Evolutionary conservation across 305 asterid species (phyloP), one percentile per base, ranked within the genome.

Genomic region (Rubia balearica): DNA sequence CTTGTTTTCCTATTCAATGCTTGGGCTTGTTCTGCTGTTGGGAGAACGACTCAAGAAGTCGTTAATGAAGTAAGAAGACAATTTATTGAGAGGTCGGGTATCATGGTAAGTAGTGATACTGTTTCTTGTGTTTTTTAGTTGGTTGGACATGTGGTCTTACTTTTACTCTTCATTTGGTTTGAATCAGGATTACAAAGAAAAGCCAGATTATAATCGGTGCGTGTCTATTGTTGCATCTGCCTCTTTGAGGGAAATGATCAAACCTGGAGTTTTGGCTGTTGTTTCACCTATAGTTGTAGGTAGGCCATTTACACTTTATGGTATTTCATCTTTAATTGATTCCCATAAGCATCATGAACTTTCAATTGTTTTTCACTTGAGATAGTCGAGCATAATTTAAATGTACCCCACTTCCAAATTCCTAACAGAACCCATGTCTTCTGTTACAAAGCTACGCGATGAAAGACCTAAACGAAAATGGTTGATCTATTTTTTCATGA

Each of bases 21-120:
- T 68, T 94, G 99, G 99, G 99, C 98, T 71, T 94, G 98, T 83
- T 70, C 98, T 71, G 99, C 98, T 49, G 99, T 94, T 77, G 99
- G 98, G 60, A 85, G 99, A 83, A 95, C 80, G 72, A 98, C 99
- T 74, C 99, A 95, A 77, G 99, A 95, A 80, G 98, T 95, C 73
- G 99, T 92, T 67, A 95, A 85, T 81, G 99, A 95, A 95, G 99
- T 95, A 66, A 82, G 98, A 83, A 90, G 97, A 69, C 99, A 95
- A 81, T 95, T 95, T 83, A 88, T 95, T 70, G 98, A 95, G 92
- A 89, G 98, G 85, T 98, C 99, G 7, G 98, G 99, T 60, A 95
- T 95, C 80, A 95, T 95, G 99, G 99, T 95, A 70, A 40, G 95
- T 84, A 70, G 36, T 76, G 65, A 21, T 73, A 65, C 60, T n/a